Percentiles rank a stretch among this genome's conserved stretches.
Conservation (phyloP, 148 eudicot genomes). For the Pharnaceum exiguum region DNA sequence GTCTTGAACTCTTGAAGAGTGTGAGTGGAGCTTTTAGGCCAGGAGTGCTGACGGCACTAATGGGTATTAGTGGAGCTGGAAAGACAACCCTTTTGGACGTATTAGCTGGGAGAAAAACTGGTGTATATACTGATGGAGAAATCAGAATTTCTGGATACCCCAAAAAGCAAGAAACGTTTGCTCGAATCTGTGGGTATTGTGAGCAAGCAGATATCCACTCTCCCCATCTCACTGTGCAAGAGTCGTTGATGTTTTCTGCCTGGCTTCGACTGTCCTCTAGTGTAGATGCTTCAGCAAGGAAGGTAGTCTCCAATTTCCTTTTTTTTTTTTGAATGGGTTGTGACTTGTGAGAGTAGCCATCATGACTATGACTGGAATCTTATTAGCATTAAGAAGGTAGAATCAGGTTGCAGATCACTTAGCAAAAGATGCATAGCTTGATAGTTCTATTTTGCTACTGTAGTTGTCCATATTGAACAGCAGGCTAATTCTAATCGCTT, state of each 20-base stretch:
- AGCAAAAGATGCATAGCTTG: no score
- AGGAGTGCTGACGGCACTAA: conserved; percentile 83
- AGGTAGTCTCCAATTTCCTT: conserved; percentile 36
- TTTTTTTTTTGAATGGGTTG: no score
- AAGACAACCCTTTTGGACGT: conserved; percentile 98
- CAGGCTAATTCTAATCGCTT: no score
- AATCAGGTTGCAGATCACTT: no score
- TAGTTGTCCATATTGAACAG: no score
- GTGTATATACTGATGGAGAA: conserved; percentile 88
- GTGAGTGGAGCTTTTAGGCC: conserved; percentile 91
- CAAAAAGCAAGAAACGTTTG: conserved; percentile 76
- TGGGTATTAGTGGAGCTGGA: conserved; percentile 95
- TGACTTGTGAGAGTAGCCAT: no score
- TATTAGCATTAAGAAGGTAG: no score
- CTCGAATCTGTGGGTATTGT: conserved; percentile 80
- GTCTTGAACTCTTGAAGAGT: conserved; percentile 62
- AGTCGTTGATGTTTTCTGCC: conserved; percentile 82
- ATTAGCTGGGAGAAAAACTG: conserved; percentile 90
- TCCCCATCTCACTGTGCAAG: conserved; percentile 85
- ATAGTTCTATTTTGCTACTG: no score
- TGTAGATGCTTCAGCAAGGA: conserved; percentile 43
- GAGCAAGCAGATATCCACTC: conserved; percentile 94
- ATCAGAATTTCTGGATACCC: conserved; percentile 78
- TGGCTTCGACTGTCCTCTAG: conserved; percentile 70
- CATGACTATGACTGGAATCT: no score